phyloP scores from a whole-genome alignment of 1,284 basidiomycete genomes.

The Sporisorium graminicola region DNA sequence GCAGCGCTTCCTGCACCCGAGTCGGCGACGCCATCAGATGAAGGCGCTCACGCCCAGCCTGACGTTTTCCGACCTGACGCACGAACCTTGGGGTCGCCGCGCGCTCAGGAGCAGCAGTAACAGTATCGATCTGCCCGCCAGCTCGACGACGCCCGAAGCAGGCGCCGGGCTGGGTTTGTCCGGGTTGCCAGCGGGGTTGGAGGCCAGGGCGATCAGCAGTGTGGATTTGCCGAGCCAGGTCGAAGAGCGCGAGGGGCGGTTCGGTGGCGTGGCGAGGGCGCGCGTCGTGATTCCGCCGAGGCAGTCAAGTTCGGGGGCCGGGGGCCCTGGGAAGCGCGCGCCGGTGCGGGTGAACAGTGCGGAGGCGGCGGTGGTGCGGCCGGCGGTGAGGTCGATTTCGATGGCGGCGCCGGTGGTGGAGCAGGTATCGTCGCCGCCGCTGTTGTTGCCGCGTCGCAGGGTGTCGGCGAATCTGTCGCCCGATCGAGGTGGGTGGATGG shows the following conservation, averaged over 20 bases:
- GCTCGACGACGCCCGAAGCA: constrained; percentile 1
- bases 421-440: not conserved
- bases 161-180: constrained; percentile 22
- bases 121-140: constrained; percentile 21
- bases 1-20: constrained; percentile 40
- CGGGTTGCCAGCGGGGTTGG: constrained; percentile 33
- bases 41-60: constrained; percentile 42
- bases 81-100: constrained; percentile 3
- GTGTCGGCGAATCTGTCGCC: not conserved
- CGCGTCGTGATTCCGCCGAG: constrained; percentile 24
- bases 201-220: constrained; percentile 36
- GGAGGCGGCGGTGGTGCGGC: too few relatives aligned
- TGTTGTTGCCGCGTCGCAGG: constrained; percentile 9
- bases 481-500: constrained; percentile 33
- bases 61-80: constrained; percentile 26
- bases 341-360: not conserved
- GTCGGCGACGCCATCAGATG: constrained; percentile 15
- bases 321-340: not conserved
- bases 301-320: constrained; percentile 20
- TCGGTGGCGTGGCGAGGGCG: constrained; percentile 17
- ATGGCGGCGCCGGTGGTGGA: not conserved
- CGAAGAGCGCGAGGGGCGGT: constrained; percentile 28
- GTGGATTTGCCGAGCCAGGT: constrained; percentile 47
- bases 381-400: constrained; percentile 8
- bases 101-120: constrained; percentile 15